Conservation (phyloP, 2,329 filamentous ascomycete species). For the Coniochaeta sp. region DNA sequence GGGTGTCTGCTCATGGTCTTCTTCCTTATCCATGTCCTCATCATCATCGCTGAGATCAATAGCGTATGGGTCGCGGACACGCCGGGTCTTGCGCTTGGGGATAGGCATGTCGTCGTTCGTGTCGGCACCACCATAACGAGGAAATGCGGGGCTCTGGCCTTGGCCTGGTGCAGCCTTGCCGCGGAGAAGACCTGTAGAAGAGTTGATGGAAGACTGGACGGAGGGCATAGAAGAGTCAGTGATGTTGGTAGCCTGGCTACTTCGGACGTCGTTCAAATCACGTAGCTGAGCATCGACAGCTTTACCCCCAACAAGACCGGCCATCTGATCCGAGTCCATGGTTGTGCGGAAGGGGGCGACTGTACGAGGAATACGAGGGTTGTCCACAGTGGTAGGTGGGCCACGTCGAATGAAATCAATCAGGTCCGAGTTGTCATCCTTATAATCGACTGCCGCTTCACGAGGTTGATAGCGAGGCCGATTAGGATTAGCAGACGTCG, state of each 20-base stretch:
- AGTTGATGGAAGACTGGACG: constrained; percentile 63
- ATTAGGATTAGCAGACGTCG: constrained; percentile 26
- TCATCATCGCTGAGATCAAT: constrained; percentile 74
- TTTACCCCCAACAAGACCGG: constrained; percentile 43
- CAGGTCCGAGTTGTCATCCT: constrained; percentile 71
- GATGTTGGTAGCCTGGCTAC: constrained; percentile 44
- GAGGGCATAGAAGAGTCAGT: constrained; percentile 51
- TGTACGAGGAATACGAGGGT: constrained; percentile 70
- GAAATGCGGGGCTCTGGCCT: constrained; percentile 15
- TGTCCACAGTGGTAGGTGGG: constrained; percentile 53
- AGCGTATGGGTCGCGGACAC: constrained; percentile 86
- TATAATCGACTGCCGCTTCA: constrained; percentile 55
- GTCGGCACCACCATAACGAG: constrained; percentile 3
- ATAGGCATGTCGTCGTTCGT: constrained; percentile 41
- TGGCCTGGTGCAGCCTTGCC: constrained; percentile 27
- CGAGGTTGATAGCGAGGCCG: constrained; percentile 61
- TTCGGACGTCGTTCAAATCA: constrained; percentile 40
- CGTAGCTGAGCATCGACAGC: constrained; percentile 52
- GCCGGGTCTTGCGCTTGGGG: constrained; percentile 67
- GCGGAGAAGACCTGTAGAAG: constrained; percentile 63
- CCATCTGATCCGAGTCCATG: constrained; percentile 77
- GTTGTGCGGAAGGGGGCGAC: constrained; percentile 80
- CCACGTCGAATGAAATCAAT: constrained; percentile 94
- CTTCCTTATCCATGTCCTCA: constrained; percentile 42
- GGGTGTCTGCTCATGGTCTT: constrained; percentile 29